A percentile compares a stretch with the other conserved stretches of the same genome.
Conservation (phyloP, 78 protist species). For the Anaeramoeba flamelloides region DNA sequence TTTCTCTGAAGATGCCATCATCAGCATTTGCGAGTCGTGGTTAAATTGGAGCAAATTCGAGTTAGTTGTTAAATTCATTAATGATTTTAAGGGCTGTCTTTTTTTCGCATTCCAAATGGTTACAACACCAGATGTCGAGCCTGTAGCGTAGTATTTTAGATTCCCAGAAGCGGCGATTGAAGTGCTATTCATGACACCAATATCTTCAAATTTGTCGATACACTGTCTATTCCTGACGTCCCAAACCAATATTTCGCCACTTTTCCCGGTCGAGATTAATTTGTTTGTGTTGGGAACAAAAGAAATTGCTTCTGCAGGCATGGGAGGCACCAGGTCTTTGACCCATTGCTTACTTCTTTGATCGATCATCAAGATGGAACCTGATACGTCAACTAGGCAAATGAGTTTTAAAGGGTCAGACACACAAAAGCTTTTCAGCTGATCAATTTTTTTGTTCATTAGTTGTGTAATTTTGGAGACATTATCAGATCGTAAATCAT, state of each 20-base stretch:
- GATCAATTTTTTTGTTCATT: no score
- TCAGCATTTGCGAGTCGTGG: conserved; percentile 10
- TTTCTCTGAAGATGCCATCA: not conserved
- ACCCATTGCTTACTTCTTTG: no score
- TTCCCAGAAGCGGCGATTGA: conserved; percentile 7
- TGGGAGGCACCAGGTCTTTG: no score
- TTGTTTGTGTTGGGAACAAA: no score
- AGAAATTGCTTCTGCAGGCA: no score
- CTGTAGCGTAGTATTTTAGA: not conserved
- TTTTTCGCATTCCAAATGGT: conserved; percentile 12
- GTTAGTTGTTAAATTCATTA: conserved; percentile 28
- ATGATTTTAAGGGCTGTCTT: not conserved
- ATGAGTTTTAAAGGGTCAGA: no score
- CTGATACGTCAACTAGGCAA: no score
- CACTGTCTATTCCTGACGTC: conserved; percentile 16
- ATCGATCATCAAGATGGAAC: no score
- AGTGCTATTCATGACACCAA: conserved; percentile 6
- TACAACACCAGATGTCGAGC: conserved; percentile 25
- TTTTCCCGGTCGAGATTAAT: no score
- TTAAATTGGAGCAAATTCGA: conserved; percentile 4
- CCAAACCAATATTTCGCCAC: conserved; percentile 27
- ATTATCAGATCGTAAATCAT: no score
- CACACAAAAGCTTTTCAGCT: no score
- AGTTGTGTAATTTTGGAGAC: no score
- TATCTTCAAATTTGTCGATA: conserved; percentile 17